Conservation (phyloP, 2,329 filamentous ascomycete genomes). For the Ophiostoma angusticollis region DNA sequence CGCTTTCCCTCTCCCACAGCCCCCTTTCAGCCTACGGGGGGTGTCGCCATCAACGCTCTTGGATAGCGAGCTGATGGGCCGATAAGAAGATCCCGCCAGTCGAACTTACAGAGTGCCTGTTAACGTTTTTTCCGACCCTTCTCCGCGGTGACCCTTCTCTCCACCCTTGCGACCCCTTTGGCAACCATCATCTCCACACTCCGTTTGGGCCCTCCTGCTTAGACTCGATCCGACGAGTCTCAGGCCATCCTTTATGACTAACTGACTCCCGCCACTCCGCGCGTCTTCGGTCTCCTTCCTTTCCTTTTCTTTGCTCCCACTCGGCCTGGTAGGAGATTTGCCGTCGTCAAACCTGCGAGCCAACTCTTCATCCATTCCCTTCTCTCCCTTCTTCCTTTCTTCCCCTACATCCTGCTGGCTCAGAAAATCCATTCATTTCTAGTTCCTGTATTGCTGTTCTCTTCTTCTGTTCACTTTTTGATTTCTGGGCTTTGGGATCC, state of each 20-base stretch:
- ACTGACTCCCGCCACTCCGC: slow-evolving; percentile 16
- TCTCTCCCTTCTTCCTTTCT: slow-evolving; percentile 26
- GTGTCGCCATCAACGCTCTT: too few species aligned
- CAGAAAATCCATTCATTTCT: slow-evolving; percentile 34
- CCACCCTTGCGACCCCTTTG: background rate
- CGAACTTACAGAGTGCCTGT: too few species aligned
- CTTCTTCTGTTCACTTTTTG: background rate
- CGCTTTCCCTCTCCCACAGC: background rate
- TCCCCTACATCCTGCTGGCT: slow-evolving; percentile 42
- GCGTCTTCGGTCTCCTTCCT: slow-evolving; percentile 10
- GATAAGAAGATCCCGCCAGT: too few species aligned
- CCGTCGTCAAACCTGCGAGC: slow-evolving; percentile 23
- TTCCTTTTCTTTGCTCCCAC: slow-evolving; percentile 20
- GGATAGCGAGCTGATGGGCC: too few species aligned
- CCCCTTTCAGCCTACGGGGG: too few species aligned
- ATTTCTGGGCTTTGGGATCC: background rate
- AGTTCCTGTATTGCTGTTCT: slow-evolving; percentile 23
- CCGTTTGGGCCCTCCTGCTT: too few species aligned
- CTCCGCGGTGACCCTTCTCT: background rate
- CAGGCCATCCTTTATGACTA: slow-evolving; percentile 29
- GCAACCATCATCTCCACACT: slow-evolving; percentile 3
- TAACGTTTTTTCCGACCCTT: background rate
- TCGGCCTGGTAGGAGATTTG: slow-evolving; percentile 34
- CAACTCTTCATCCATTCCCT: slow-evolving; percentile 24
- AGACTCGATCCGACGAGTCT: too few species aligned